Base-by-base conservation (phyloP, 768 basidiomycete species). In the Mycena polygramma region DNA sequence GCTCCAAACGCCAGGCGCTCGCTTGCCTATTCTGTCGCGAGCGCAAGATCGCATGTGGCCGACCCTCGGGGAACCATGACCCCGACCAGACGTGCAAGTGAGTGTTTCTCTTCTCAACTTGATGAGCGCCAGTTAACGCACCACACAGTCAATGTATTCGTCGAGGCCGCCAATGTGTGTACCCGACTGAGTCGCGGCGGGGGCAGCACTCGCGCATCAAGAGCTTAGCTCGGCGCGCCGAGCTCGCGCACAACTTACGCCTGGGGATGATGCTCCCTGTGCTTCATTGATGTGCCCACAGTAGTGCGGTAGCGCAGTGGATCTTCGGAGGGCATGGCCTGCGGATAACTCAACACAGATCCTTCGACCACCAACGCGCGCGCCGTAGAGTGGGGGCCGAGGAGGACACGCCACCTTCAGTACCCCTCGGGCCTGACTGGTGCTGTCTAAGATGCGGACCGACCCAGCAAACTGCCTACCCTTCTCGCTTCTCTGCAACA, bases 181-280 rank as follows among this genome's bases (percentile, higher is more conserved):
- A 68, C n/a, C 67, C 67, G 4, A 57, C 43, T 17, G 67, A 57
- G 60, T 62, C 67, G 19, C 35, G 59, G 10, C 43, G 67, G 7
- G 67, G 67, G 3, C 67, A 68, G 37, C 67, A 68, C 37, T 63
- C 60, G 19, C 67, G 67, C 45, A 39, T 68, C 60, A 68, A 68
- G 60, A 63, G 67, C 48, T 52, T 68, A 41, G 59, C 66, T 2
- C 66, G 58, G n/a, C 41, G 43, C 24, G 63, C 63, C 15, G 41
- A 54, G 43, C 10, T 35, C 10, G 41, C 41, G 43, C 51, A 37
- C 45, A 53, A 35, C n/a, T 39, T 64, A 30, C 30, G 30, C 30
- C 30, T 30, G 30, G 30, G 30, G 3, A 30, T 30, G 24, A 54
- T 57, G 43, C 54, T 36, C 2, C 63, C 61, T 3, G 2, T 63